These are phyloP conservation scores for Rhodocollybia butyracea DNA, from an alignment of 768 basidiomycete genomes.

Conservation along the genomic window DNA sequence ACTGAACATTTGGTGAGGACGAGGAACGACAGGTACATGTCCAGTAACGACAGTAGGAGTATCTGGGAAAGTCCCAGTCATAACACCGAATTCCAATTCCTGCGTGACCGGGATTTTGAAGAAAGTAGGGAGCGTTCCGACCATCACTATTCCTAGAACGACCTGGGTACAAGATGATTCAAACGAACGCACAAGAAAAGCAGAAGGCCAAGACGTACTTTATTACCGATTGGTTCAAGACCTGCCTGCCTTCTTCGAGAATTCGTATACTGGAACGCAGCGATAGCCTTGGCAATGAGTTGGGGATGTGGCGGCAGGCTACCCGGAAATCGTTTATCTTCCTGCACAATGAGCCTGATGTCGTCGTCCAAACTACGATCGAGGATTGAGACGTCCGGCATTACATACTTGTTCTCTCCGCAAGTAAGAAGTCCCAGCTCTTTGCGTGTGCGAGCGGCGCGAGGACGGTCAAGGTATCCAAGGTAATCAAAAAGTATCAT, in stretches of 20 bases:
- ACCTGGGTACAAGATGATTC: not conserved
- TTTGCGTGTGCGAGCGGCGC: conserved; percentile 19
- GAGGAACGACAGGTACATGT: conserved; percentile 16
- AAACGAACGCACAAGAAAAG: not conserved
- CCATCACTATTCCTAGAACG: conserved; percentile 14
- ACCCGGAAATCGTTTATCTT: conserved; percentile 17
- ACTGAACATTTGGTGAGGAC: not conserved
- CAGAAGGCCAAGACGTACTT: not conserved
- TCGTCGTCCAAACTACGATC: conserved; percentile 10
- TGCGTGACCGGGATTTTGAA: conserved; percentile 17
- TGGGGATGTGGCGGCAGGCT: conserved; percentile 9
- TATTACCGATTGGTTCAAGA: not conserved
- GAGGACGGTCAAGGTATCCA: conserved; percentile 16
- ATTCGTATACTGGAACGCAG: conserved; percentile 20
- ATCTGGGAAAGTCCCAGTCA: conserved; percentile 12
- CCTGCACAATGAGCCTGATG: conserved; percentile 22
- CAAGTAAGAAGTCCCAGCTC: conserved; percentile 25
- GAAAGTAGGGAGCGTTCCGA: conserved; percentile 12
- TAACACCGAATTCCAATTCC: conserved; percentile 13
- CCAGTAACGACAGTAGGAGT: conserved; percentile 15
- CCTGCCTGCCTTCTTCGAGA: not conserved
- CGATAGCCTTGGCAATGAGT: conserved; percentile 21
- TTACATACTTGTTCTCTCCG: conserved; percentile 19
- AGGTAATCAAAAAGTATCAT: conserved; percentile 22
- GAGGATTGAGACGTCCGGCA: conserved; percentile 29